Evolutionary conservation across 768 basidiomycete species (phyloP).

Genomic region (Boletales sp.): DNA sequence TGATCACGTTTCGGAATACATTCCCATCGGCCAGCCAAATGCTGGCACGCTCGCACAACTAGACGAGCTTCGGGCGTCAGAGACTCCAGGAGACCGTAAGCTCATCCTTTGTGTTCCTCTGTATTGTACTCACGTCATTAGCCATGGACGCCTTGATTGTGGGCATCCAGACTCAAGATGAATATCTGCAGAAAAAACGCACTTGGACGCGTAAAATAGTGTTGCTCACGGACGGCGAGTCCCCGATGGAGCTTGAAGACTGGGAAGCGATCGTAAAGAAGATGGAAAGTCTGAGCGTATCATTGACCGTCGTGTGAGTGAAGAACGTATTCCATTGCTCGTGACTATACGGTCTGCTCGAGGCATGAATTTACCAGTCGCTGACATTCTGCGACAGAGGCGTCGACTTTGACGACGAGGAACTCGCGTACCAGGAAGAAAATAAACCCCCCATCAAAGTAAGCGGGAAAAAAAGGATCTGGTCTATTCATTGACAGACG

Average conservation of each 20-base stretch:
- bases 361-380: no score
- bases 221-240: constrained; percentile 83
- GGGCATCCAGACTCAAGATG: constrained; percentile 73
- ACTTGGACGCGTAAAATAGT: constrained; percentile 85
- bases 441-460: constrained; percentile 77
- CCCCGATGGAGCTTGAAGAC: constrained; percentile 66
- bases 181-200: constrained; percentile 64
- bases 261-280: constrained; percentile 69
- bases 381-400: constrained; percentile 49
- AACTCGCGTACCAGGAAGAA: constrained; percentile 57
- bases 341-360: no score
- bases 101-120: neutral
- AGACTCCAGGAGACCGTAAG: constrained; percentile 64
- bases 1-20: constrained; percentile 67
- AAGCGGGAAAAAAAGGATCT: neutral
- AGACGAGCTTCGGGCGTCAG: constrained; percentile 55
- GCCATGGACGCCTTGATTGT: constrained; percentile 89
- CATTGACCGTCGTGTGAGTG: constrained; percentile 69
- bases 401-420: constrained; percentile 81
- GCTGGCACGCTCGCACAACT: constrained; percentile 63
- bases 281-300: constrained; percentile 56
- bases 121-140: constrained; percentile 22
- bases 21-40: constrained; percentile 65
- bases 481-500: no score
- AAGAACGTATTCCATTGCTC: neutral